phyloP scores from a whole-genome alignment of 2,329 filamentous ascomycete species.

The Penicillium palitans region DNA sequence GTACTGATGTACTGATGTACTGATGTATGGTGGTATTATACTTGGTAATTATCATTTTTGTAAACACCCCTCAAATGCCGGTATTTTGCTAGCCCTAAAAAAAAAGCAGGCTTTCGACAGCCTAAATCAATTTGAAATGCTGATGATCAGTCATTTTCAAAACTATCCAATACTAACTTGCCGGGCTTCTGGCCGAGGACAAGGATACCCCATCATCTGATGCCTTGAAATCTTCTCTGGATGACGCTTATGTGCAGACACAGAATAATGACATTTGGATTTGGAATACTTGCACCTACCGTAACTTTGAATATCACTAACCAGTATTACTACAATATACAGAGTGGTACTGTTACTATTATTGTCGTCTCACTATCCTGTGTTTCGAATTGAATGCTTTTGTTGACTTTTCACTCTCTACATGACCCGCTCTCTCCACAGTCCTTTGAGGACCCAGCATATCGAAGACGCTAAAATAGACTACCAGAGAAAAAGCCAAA shows the following conservation, averaged over 20 bases:
- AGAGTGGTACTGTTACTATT: neutral
- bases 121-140: neutral
- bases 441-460: neutral
- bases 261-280: neutral
- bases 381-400: neutral
- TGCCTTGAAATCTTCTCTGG: neutral
- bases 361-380: neutral
- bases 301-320: neutral
- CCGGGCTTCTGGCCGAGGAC: neutral
- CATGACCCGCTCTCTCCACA: neutral
- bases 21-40: neutral
- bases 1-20: neutral
- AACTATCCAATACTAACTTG: neutral
- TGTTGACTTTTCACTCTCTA: neutral
- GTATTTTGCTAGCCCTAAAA: conserved; percentile 6
- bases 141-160: conserved; percentile 2
- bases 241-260: neutral
- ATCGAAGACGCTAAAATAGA: neutral
- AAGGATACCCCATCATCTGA: conserved; percentile 3
- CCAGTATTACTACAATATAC: no score
- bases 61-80: neutral
- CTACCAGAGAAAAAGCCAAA: neutral
- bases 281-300: neutral
- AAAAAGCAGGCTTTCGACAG: neutral
- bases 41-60: neutral